Evolutionary conservation across 192 early-diverging fungal genomes (phyloP).

Genomic region (Mortierella hygrophila): DNA sequence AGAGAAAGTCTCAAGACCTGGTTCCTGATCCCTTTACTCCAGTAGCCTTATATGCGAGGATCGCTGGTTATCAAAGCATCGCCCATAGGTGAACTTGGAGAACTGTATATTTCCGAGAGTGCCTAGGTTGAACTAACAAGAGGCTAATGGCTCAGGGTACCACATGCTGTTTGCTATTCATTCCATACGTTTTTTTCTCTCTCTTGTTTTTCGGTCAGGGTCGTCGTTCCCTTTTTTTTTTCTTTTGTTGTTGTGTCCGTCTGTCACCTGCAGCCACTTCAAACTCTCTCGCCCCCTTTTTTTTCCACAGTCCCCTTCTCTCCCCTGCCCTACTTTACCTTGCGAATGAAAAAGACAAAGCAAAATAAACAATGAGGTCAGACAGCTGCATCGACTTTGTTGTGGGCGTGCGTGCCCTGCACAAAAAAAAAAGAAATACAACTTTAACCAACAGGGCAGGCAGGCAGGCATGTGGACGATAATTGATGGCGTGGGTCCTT

Average conservation of each 20-base stretch:
- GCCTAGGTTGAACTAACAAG: not conserved
- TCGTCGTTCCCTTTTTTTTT: not conserved
- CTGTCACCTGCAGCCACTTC: not conserved
- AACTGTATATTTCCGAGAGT: not conserved
- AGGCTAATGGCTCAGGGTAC: not conserved
- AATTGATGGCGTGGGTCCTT: not conserved
- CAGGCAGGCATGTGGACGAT: not conserved
- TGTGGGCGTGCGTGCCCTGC: too few species aligned
- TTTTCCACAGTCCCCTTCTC: not conserved
- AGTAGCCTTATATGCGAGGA: not conserved
- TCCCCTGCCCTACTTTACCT: not conserved
- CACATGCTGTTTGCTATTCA: not conserved
- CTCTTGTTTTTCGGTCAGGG: not conserved
- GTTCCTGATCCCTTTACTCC: not conserved
- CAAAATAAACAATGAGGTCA: constrained; percentile 4
- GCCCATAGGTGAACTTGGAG: too few species aligned
- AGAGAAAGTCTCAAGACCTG: not conserved
- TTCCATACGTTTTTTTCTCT: not conserved
- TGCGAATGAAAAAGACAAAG: not conserved
- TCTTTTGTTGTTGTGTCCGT: too few species aligned
- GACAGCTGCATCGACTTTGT: not conserved
- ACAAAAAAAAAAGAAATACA: not conserved
- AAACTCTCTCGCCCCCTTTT: not conserved
- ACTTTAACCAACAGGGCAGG: not conserved
- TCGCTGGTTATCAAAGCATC: too few species aligned